Conservation (phyloP, 2,329 filamentous ascomycete genomes). For the Epichloe sylvatica region DNA sequence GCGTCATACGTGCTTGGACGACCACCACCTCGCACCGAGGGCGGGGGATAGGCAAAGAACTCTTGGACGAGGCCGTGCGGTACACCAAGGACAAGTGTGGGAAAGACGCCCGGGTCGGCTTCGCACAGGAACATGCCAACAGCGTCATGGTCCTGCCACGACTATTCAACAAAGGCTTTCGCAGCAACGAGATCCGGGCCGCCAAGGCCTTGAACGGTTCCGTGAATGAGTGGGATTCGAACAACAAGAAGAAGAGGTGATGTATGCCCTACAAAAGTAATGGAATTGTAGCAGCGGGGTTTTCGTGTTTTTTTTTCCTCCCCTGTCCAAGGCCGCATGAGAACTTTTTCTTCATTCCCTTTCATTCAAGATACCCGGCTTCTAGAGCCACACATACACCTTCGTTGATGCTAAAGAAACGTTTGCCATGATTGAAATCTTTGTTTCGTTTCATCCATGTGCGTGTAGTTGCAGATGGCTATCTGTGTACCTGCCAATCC, state of each 20-base stretch:
- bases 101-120: slow-evolving; percentile 52
- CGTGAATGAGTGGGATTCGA: slow-evolving; percentile 34
- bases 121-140: slow-evolving; percentile 68
- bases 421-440: no score
- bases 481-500: no score
- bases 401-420: not conserved
- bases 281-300: no score
- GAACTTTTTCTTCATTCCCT: not conserved
- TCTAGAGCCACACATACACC: not conserved
- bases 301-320: not conserved
- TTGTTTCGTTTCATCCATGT: not conserved
- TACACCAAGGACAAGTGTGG: slow-evolving; percentile 56
- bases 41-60: slow-evolving; percentile 55
- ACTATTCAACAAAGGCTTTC: slow-evolving; percentile 48
- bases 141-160: slow-evolving; percentile 47
- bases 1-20: slow-evolving; percentile 72
- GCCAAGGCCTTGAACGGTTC: slow-evolving; percentile 37
- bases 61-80: slow-evolving; percentile 60
- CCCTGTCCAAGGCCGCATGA: no score
- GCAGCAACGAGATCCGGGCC: slow-evolving; percentile 44
- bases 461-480: no score
- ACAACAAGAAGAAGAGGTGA: slow-evolving; percentile 36
- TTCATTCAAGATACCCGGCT: slow-evolving; percentile 1
- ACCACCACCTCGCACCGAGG: slow-evolving; percentile 54
- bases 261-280: slow-evolving; percentile 4